Base-by-base conservation (phyloP, 495 filamentous ascomycete species). In the Aspergillus olivimuriae region DNA sequence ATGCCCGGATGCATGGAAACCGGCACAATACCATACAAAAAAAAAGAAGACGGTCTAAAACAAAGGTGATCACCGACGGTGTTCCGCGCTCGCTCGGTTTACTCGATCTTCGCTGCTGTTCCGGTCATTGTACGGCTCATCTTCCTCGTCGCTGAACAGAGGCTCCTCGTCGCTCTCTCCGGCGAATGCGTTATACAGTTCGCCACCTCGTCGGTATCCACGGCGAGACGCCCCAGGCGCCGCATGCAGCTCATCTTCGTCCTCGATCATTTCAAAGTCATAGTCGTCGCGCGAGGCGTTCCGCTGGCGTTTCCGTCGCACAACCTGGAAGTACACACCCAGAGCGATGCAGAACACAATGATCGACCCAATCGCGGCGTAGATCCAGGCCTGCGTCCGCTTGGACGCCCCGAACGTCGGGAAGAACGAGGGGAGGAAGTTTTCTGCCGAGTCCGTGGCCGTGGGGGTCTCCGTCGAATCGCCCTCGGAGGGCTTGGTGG, bases 131-230 rank as follows among this genome's bases (percentile, higher is more conserved):
- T 72, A 74, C 3, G 62, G 58, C 21, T 70, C 71, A 21, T 70
- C 70, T 5, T 78, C 75, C 18, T 77, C 78, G 31, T 79, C 77
- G 44, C 77, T 79, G 45, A 77, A 75, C 26, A 77, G 58, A 15
- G 53, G 53, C 35, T 81, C 78, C 44, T 88, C 87, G 39, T 92
- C 90, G 45, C 78, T 82, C 51, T 86, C 81, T 10, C 81, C 75
- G 6, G 89, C 86, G 76, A 95, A 95, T 24, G 92, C 87, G 73
- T 96, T 87, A 65, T 98, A 98, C 28, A 98, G 65, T 64, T 94
- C 84, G 19, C 86, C 86, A 16, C 83, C 87, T 41, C 84, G 76
- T 41, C 79, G 78, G 57, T 65, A 66, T 12, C 57, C 61, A 8
- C 58, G 61, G 32, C 62, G 63, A 15, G 63, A 56, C 17, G 41